A percentile compares a stretch with the other conserved stretches of the same genome.
Conservation (phyloP, 2,329 filamentous ascomycete species). For the Penicillium sp. region DNA sequence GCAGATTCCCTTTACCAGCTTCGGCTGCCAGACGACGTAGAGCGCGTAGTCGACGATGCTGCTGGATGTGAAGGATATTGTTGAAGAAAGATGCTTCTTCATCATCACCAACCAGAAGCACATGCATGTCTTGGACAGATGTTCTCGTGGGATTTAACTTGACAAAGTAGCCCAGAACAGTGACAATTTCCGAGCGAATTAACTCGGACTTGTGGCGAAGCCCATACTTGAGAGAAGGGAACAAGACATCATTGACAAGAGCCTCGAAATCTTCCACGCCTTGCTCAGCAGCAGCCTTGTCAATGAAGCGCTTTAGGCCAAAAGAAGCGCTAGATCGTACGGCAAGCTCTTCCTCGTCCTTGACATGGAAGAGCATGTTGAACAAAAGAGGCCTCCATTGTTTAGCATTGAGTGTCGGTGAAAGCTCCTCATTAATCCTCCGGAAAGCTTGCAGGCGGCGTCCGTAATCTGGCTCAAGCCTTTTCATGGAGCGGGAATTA, state of each 20-base stretch:
- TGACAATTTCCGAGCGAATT: slow-evolving; percentile 74
- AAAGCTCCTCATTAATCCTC: slow-evolving; percentile 59
- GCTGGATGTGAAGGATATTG: slow-evolving; percentile 85
- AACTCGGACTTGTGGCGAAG: slow-evolving; percentile 74
- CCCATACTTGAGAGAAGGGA: slow-evolving; percentile 71
- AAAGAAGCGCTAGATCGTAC: slow-evolving; percentile 79
- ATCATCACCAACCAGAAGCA: slow-evolving; percentile 64
- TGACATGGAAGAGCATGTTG: slow-evolving; percentile 83
- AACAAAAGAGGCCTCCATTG: slow-evolving; percentile 86
- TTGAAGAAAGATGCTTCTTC: slow-evolving; percentile 84
- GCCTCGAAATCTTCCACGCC: slow-evolving; percentile 47
- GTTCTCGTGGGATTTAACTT: slow-evolving; percentile 63
- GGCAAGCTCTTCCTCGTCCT: slow-evolving; percentile 79
- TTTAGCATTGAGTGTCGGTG: slow-evolving; percentile 54
- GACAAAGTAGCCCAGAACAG: slow-evolving; percentile 72
- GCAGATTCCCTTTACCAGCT: slow-evolving; percentile 58
- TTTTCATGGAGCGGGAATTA: slow-evolving; percentile 67
- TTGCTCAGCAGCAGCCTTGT: slow-evolving; percentile 48
- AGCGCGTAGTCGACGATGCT: slow-evolving; percentile 77
- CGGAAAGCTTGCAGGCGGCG: slow-evolving; percentile 71
- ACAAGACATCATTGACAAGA: slow-evolving; percentile 59
- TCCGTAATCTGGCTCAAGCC: slow-evolving; percentile 82
- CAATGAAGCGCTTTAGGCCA: slow-evolving; percentile 70
- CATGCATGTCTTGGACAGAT: slow-evolving; percentile 66
- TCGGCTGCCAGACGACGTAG: slow-evolving; percentile 68